phyloP scores from a whole-genome alignment of 2,329 filamentous ascomycete genomes.

The Xylariales sp. region DNA sequence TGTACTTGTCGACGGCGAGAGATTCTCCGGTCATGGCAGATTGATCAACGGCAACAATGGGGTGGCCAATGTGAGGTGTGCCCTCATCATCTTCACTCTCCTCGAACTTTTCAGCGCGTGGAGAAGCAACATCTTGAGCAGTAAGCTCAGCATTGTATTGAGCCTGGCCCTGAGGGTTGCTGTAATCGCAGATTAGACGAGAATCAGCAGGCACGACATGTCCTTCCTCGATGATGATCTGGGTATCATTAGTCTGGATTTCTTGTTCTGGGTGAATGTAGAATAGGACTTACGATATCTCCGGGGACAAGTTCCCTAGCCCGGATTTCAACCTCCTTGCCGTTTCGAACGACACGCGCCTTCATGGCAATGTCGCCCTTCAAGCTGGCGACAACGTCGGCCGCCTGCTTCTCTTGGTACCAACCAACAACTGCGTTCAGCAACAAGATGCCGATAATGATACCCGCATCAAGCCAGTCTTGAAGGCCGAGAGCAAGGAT shows the following conservation, averaged over 20 bases:
- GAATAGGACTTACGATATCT: conserved; percentile 55
- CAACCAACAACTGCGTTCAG: conserved; percentile 71
- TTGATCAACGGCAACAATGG: conserved; percentile 66
- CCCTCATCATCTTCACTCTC: conserved; percentile 56
- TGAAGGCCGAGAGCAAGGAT: conserved; percentile 67
- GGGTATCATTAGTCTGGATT: conserved; percentile 4
- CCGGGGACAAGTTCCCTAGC: conserved; percentile 68
- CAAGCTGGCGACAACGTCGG: conserved; percentile 65
- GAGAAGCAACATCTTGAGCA: conserved; percentile 45
- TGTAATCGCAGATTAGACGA: conserved; percentile 67
- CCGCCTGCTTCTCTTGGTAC: conserved; percentile 75
- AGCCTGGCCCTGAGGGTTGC: conserved; percentile 60
- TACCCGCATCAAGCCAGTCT: conserved; percentile 71
- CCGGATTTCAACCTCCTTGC: conserved; percentile 61
- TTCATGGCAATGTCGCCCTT: conserved; percentile 76
- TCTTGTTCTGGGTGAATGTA: background rate
- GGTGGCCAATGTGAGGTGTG: conserved; percentile 53
- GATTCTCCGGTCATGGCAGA: conserved; percentile 73
- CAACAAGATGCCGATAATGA: conserved; percentile 68
- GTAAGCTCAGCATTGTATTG: conserved; percentile 63
- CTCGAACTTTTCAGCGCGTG: conserved; percentile 55
- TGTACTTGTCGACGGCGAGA: conserved; percentile 68
- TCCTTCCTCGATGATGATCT: conserved; percentile 66
- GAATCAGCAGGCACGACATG: conserved; percentile 63
- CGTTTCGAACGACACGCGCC: conserved; percentile 62